phyloP scores from a whole-genome alignment of 768 basidiomycete genomes.

The Vishniacozyma victoriae region DNA sequence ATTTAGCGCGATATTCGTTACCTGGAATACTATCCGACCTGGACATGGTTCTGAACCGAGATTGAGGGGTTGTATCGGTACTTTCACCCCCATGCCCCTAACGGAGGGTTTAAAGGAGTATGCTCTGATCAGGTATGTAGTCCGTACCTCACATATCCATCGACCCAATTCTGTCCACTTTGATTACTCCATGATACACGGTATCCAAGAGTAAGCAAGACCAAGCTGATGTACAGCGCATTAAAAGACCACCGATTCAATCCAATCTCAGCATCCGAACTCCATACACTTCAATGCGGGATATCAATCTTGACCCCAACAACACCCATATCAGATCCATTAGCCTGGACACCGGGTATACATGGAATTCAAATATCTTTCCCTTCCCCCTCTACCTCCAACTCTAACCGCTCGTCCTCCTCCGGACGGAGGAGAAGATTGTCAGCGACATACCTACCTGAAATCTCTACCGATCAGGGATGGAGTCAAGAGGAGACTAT shows the following conservation, averaged over 20 bases:
- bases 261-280: constrained; percentile 66
- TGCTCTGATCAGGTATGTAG: constrained; percentile 62
- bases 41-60: constrained; percentile 40
- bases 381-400: constrained; percentile 46
- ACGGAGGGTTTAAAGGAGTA: constrained; percentile 77
- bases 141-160: background rate
- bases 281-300: constrained; percentile 79
- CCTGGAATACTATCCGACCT: constrained; percentile 72
- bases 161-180: background rate
- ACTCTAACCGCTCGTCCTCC: constrained; percentile 30
- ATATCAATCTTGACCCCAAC: constrained; percentile 91
- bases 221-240: constrained; percentile 52
- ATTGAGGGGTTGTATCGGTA: constrained; percentile 91
- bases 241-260: constrained; percentile 81
- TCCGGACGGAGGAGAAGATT: constrained; percentile 58
- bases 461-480: constrained; percentile 85
- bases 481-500: constrained; percentile 89
- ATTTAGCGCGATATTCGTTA: constrained; percentile 84
- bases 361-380: constrained; percentile 91
- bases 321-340: constrained; percentile 71
- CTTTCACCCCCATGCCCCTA: constrained; percentile 70
- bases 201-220: background rate
- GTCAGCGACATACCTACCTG: constrained; percentile 85
- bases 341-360: constrained; percentile 86
- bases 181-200: background rate